Percentiles rank a stretch among this genome's conserved stretches.
Conservation (phyloP, 2,329 filamentous ascomycete genomes). For the Diplodia mutila region DNA sequence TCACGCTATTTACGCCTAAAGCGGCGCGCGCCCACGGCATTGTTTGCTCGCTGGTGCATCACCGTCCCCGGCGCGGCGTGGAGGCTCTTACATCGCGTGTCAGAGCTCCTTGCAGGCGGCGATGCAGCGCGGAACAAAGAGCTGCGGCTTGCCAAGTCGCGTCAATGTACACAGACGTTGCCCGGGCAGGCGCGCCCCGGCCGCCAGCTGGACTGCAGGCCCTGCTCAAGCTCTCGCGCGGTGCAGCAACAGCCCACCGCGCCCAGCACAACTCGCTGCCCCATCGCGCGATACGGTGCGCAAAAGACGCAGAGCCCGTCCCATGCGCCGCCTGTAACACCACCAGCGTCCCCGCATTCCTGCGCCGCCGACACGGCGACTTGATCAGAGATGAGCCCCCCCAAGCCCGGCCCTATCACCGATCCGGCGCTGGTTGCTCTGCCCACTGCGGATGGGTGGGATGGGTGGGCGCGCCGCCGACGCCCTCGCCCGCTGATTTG, state of each 20-base stretch:
- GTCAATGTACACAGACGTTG: slow-evolving; percentile 24
- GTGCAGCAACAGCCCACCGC: slow-evolving; percentile 16
- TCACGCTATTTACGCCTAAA: slow-evolving; percentile 25
- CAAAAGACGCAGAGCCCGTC: slow-evolving; percentile 7
- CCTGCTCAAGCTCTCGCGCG: slow-evolving; percentile 1
- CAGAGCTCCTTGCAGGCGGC: slow-evolving; percentile 24
- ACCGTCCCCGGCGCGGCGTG: slow-evolving; percentile 12
- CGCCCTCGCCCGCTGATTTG: slow-evolving; percentile 20
- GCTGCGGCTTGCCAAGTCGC: slow-evolving; percentile 17
- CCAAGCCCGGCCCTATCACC: slow-evolving; percentile 18
- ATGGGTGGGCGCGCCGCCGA: neutral
- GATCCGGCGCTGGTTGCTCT: slow-evolving; percentile 16
- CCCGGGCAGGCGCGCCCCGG: slow-evolving; percentile 24
- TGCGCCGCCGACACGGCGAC: slow-evolving; percentile 16
- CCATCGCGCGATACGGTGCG: neutral
- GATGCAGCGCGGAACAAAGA: slow-evolving; percentile 26
- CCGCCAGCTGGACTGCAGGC: slow-evolving; percentile 2
- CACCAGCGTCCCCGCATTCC: slow-evolving; percentile 23
- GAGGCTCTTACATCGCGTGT: slow-evolving; percentile 25
- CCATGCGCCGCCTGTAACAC: slow-evolving; percentile 21
- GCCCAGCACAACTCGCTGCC: slow-evolving; percentile 9
- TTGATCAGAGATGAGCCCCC: slow-evolving; percentile 17
- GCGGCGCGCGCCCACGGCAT: slow-evolving; percentile 11
- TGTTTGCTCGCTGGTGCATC: slow-evolving; percentile 23
- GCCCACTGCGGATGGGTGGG: slow-evolving; percentile 9